Conservation (phyloP, 2,329 filamentous ascomycete species). For the Onygenales sp. region DNA sequence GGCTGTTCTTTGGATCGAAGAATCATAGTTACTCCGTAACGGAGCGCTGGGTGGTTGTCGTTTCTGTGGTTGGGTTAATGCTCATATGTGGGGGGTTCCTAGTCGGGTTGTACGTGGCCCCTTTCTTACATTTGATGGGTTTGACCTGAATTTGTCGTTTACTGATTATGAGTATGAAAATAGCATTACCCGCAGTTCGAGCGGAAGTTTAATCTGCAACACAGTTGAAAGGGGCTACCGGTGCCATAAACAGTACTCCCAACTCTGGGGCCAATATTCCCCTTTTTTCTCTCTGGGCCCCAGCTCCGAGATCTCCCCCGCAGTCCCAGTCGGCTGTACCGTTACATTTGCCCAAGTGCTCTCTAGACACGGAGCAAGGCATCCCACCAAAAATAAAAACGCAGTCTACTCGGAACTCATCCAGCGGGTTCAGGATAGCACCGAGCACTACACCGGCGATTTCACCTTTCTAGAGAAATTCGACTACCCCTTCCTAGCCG, state of each 20-base stretch:
- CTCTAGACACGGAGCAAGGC: conserved; percentile 75
- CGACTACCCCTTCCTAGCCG: conserved; percentile 59
- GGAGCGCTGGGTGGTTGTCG: not conserved
- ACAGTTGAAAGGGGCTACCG: conserved; percentile 49
- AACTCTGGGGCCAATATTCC: conserved; percentile 79
- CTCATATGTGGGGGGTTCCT: not conserved
- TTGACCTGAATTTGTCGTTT: not conserved
- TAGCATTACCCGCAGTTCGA: not conserved
- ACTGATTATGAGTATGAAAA: not conserved
- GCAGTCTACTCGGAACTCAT: conserved; percentile 55
- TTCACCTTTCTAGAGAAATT: conserved; percentile 66
- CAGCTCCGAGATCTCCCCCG: conserved; percentile 52
- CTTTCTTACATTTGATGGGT: not conserved
- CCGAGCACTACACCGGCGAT: conserved; percentile 47
- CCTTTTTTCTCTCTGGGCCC: conserved; percentile 62
- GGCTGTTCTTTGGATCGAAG: not conserved
- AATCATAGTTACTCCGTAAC: not conserved
- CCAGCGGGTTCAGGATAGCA: conserved; percentile 53
- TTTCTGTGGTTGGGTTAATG: not conserved
- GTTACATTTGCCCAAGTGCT: conserved; percentile 74
- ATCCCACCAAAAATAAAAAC: conserved; percentile 64
- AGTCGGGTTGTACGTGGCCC: not conserved
- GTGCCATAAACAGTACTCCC: conserved; percentile 53
- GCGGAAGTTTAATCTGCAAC: conserved; percentile 36
- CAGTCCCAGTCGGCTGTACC: conserved; percentile 57